Evolutionary conservation across 108 stramenopile genomes (phyloP).

Genomic region (Parietichytrium sp.): DNA sequence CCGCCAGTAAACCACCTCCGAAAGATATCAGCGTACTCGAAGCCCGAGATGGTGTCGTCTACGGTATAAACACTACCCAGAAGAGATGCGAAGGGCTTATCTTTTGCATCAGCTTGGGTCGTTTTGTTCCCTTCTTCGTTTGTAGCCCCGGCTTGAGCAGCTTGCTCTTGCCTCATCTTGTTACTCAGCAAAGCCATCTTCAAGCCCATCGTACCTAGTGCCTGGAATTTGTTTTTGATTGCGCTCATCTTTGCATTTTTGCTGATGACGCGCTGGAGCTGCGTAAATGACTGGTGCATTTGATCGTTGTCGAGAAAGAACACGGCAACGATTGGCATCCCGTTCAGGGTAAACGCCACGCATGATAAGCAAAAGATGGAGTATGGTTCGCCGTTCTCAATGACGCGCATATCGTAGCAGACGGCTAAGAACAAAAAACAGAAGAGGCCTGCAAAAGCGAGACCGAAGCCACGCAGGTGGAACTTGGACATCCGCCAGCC

Average conservation of each 20-base stretch:
- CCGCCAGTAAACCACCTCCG: constrained; percentile 19
- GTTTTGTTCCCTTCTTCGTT: background rate
- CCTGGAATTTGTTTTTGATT: constrained; percentile 36
- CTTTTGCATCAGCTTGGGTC: background rate
- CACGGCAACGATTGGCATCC: background rate
- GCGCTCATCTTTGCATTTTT: constrained; percentile 4
- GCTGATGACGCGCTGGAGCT: constrained; percentile 1
- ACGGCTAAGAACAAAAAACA: background rate
- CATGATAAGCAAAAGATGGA: background rate
- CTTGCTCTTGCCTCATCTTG: background rate
- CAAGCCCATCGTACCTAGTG: constrained; percentile 14
- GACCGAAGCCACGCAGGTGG: background rate
- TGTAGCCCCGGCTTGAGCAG: background rate
- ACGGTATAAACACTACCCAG: constrained; percentile 6
- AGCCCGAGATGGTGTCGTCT: background rate
- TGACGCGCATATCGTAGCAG: constrained; percentile 13
- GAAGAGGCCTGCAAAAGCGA: background rate
- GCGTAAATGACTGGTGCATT: constrained; percentile 15
- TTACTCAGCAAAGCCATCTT: constrained; percentile 23
- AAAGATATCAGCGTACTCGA: constrained; percentile 9
- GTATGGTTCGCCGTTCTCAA: background rate
- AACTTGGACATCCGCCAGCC: constrained; percentile 22
- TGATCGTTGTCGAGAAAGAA: constrained; percentile 19
- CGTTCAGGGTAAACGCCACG: constrained; percentile 19
- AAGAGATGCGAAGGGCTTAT: background rate